Evolutionary conservation across 305 asterid species (phyloP), one percentile per base, ranked within the genome.

Genomic region (Plantago rigida): DNA sequence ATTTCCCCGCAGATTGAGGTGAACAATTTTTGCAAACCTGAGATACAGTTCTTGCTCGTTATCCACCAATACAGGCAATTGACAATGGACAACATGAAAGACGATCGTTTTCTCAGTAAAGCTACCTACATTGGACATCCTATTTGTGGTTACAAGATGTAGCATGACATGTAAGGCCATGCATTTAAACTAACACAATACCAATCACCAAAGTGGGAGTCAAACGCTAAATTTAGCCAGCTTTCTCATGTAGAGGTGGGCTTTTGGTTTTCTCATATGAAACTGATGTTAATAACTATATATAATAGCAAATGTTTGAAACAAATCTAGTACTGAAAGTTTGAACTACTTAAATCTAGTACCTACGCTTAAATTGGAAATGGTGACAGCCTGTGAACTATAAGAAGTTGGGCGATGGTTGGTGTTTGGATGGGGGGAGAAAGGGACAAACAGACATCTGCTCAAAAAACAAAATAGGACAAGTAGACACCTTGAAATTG

Each of bases 11-110:
- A 92, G 75, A 81, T 92, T 92, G 97, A 72, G 80, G 71, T 63
- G 94, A 84, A 76, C 85, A 87, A 72, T 92, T 92, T 79, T 86
- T 83, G 82, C 96, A 92, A 45, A 86, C 99, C 99, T 92, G 86
- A 62, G 57, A 60, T 57, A 63, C 52, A 59, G 65, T 1, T 45
- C 71, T 50, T 51, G 44, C 56, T 72, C 44, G 58, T 56, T 63
- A 69, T 58, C 39, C 48, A 61, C 11, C 71, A 14, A 36, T 29
- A 56, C 9, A 28, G 14, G 52, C 65, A 68, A 56, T 45, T 53
- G 57, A 69, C 71, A 52, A 64, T 17, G 15, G 42, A 51, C n/a
- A 36, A 65, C 44, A 39, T 42, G 57, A 50, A 59, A n/a, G 52
- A 64, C 52, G 59, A 65, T 46, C 28, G 57, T 59, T 63, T 61